phyloP scores from a whole-genome alignment of 345 rosid species.

The Trapa incisa region DNA sequence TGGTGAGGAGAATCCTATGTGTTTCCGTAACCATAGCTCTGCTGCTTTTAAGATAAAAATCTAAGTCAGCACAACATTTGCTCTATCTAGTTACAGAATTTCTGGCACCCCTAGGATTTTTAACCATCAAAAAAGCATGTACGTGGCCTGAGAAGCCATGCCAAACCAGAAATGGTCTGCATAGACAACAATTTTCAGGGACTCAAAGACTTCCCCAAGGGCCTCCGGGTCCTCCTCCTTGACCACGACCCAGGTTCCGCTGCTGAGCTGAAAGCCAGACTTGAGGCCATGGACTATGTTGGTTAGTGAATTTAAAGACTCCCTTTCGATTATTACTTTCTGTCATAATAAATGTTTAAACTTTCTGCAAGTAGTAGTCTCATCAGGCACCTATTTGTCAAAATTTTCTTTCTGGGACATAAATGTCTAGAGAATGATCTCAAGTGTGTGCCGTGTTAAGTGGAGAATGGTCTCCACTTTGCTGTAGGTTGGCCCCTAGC shows the following conservation, averaged over 20 bases:
- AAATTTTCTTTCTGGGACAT: neutral
- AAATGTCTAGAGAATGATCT: neutral
- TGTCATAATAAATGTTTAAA: neutral
- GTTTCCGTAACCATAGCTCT: neutral
- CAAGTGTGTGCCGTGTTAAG: neutral
- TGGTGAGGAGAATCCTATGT: neutral
- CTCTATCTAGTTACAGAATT: constrained; percentile 19
- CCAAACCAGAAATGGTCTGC: constrained; percentile 94
- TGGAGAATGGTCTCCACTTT: neutral
- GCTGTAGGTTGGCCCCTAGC: neutral
- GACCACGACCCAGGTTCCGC: constrained; percentile 43
- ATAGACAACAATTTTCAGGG: constrained; percentile 65
- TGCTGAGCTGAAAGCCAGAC: constrained; percentile 53
- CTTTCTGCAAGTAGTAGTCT: constrained; percentile 8
- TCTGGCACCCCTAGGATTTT: constrained; percentile 7
- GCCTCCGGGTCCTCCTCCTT: constrained; percentile 86
- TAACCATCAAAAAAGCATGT: constrained; percentile 18
- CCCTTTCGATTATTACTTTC: constrained; percentile 2
- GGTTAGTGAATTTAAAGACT: constrained; percentile 38
- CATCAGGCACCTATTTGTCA: neutral
- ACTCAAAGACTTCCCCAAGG: constrained; percentile 93
- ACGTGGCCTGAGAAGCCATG: constrained; percentile 74
- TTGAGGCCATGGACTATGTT: constrained; percentile 78
- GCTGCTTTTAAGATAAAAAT: neutral
- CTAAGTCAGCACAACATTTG: neutral